Evolutionary conservation across 176 grass and related monocot genomes (phyloP), one percentile per base, ranked within the genome.

Genomic region (Coix lacrymajobi): DNA sequence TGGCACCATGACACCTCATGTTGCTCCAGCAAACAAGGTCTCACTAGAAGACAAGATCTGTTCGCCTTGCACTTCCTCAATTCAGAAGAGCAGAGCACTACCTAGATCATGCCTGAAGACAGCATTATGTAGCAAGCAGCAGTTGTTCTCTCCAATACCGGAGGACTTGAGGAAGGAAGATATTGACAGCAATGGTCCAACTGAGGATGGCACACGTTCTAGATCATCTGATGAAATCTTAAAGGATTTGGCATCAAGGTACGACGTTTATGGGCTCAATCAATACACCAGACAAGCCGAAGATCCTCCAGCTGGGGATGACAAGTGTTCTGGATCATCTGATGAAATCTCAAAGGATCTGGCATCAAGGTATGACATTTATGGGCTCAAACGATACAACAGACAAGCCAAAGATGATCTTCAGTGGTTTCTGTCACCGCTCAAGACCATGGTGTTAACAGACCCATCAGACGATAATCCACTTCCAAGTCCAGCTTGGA

Each of bases 351-450:
- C 66, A 31, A 81, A 90, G 52, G 82, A 81, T 60, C 64, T 92
- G 65, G 73, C 78, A 57, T 81, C 84, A 20, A 93, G 78, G 58
- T 93, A 94, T 64, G 72, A 87, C 14, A 30, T 92, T 66, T 83
- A 85, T 80, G 87, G 85, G 37, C 39, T 87, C 44, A 84, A 90
- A 65, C 34, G 51, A n/a, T n/a, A n/a, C n/a, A 28, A 68, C 20
- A 77, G 73, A 85, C 83, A 83, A 75, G 57, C 78, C 10, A 67
- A 89, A 78, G 93, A 80, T 38, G 67, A 90, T 43, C 89, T 99
- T 81, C 80, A 99, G 24, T 99, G 96, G 96, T 99, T 89, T 69
- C 73, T 99, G 63, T 99, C 93, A 19, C 96, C 96, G 26, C 93
- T 80, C 46, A 99, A 93, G 79, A 96, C 93, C 19, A 92, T 87